phyloP scores from a whole-genome alignment of 1,284 basidiomycete species.

The Cutaneotrichosporon arboriforme region DNA sequence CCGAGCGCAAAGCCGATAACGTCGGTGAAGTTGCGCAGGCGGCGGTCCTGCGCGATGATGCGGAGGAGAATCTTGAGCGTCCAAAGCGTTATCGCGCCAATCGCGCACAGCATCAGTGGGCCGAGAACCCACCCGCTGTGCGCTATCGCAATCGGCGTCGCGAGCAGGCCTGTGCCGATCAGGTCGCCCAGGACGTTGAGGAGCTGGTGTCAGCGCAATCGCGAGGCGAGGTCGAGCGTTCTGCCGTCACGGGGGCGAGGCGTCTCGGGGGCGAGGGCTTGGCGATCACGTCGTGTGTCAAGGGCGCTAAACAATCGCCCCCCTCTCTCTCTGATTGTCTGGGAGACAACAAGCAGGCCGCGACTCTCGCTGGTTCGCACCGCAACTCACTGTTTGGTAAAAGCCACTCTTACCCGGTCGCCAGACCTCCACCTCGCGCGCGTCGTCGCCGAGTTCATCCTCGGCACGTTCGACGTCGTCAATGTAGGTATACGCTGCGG shows the following conservation, averaged over 20 bases:
- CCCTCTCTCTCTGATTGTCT: too few relatives aligned
- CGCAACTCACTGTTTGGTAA: slow-evolving; percentile 62
- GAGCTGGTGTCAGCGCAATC: slow-evolving; percentile 52
- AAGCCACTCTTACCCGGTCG: slow-evolving; percentile 63
- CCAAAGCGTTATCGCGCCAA: slow-evolving; percentile 73
- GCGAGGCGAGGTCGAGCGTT: too few relatives aligned
- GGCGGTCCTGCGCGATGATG: slow-evolving; percentile 41
- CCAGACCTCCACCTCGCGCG: slow-evolving; percentile 30
- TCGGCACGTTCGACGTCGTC: slow-evolving; percentile 10
- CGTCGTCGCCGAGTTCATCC: slow-evolving; percentile 15
- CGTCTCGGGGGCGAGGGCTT: not conserved
- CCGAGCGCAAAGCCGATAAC: slow-evolving; percentile 51
- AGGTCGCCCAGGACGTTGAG: slow-evolving; percentile 81
- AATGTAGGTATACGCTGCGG: slow-evolving; percentile 8
- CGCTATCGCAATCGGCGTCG: slow-evolving; percentile 77
- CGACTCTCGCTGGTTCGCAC: too few relatives aligned
- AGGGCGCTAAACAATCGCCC: too few relatives aligned
- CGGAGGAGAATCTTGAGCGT: slow-evolving; percentile 54
- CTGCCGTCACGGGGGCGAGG: not conserved
- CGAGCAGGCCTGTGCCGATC: slow-evolving; percentile 80
- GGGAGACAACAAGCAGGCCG: too few relatives aligned
- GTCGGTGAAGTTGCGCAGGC: slow-evolving; percentile 41
- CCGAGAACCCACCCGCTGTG: slow-evolving; percentile 81
- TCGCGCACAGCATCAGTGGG: slow-evolving; percentile 63
- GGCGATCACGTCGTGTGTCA: too few relatives aligned